Evolutionary conservation across 2,329 filamentous ascomycete species (phyloP).

Genomic region (Elsinoe arachidis): DNA sequence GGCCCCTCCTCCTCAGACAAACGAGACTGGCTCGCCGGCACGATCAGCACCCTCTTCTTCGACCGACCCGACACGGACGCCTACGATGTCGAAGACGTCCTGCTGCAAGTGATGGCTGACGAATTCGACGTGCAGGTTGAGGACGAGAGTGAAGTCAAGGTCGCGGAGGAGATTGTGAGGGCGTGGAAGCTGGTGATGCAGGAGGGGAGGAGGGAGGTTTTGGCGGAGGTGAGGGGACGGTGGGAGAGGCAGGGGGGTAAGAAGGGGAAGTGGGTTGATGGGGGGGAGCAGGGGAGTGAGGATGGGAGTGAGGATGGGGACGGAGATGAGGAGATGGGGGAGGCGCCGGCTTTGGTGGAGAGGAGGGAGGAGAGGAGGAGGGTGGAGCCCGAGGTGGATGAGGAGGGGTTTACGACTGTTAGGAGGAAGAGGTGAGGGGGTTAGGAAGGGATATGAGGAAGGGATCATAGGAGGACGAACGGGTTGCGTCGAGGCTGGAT

Average conservation of each 20-base stretch:
- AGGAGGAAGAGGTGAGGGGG: constrained; percentile 30
- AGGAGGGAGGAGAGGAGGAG: constrained; percentile 48
- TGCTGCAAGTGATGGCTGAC: constrained; percentile 86
- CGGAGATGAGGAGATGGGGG: constrained; percentile 50
- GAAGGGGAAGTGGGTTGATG: constrained; percentile 27
- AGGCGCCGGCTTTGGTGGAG: constrained; percentile 55
- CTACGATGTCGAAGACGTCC: constrained; percentile 72
- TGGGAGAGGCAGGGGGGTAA: constrained; percentile 34
- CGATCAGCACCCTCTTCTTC: constrained; percentile 69
- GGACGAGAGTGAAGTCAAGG: constrained; percentile 70
- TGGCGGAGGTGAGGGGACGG: constrained; percentile 41
- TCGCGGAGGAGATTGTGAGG: constrained; percentile 64
- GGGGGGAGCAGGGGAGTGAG: constrained; percentile 49
- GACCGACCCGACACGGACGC: constrained; percentile 56
- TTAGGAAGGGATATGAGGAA: not conserved
- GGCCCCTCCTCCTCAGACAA: constrained; percentile 76
- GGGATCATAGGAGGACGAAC: not conserved
- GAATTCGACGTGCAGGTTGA: constrained; percentile 92
- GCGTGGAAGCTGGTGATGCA: constrained; percentile 53
- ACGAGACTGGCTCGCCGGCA: constrained; percentile 92
- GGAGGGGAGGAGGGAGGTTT: constrained; percentile 54
- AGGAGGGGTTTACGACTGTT: constrained; percentile 34
- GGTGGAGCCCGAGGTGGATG: constrained; percentile 45
- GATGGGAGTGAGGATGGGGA: constrained; percentile 46
- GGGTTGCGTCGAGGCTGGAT: not conserved